A percentile compares a stretch with the other conserved stretches of the same genome.
Evolutionary conservation across 805 yeast genomes (phyloP).

Genomic region (Saccharomycopsis sp.): DNA sequence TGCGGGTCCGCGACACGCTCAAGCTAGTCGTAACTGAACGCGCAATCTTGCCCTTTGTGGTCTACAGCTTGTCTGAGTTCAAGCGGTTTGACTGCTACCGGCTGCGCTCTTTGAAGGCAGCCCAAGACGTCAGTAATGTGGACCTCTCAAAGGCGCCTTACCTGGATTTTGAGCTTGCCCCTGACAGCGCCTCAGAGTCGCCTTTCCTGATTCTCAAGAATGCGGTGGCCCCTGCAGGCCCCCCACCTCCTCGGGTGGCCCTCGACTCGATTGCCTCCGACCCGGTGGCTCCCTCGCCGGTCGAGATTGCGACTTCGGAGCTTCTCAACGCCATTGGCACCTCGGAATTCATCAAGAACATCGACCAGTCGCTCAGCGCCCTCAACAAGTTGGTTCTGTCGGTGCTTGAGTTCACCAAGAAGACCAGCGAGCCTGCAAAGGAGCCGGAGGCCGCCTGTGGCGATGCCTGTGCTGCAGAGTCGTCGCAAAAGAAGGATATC

Average conservation of each 20-base stretch:
- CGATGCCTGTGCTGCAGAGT: not conserved
- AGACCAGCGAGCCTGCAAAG: not conserved
- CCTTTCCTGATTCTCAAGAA: no score
- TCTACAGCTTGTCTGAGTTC: not conserved
- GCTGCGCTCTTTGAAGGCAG: not conserved
- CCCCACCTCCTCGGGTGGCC: not conserved
- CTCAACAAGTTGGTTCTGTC: not conserved
- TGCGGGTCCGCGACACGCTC: conserved; percentile 40
- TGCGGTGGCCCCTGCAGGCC: not conserved
- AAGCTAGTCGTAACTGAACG: conserved; percentile 27
- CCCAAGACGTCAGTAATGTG: not conserved
- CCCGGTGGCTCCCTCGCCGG: not conserved
- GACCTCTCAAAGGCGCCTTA: no score
- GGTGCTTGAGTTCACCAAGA: not conserved
- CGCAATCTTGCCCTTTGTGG: not conserved
- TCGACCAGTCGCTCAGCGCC: not conserved
- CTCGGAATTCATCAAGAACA: not conserved
- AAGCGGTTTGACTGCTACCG: not conserved
- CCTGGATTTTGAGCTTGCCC: no score
- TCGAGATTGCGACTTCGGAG: not conserved
- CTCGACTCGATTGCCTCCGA: not conserved
- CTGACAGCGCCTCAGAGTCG: no score
- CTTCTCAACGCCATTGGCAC: not conserved
- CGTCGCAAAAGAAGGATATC: not conserved
- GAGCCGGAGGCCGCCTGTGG: no score